Base-by-base conservation (phyloP, 768 basidiomycete species). In the Collybiopsis luxurians region DNA sequence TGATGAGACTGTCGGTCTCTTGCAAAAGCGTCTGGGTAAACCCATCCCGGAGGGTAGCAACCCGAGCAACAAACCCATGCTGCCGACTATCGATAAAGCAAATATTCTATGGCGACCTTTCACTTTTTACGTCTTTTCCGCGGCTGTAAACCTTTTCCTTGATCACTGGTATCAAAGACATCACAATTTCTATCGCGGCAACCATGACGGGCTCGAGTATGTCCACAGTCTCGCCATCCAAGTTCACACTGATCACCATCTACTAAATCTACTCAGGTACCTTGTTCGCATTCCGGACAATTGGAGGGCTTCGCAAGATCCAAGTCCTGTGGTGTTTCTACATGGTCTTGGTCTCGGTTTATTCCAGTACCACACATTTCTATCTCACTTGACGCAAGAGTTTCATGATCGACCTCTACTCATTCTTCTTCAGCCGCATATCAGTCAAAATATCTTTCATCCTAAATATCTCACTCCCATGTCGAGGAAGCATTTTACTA, bases 291-390 rank as follows among this genome's bases (percentile, higher is more conserved):
- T 86, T 34, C 94, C 95, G 2, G 63, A 71, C 7, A 68, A 74
- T 13, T 94, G 92, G 91, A 75, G 85, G 44, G 69, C 82, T 2
- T 67, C 68, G 17, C 76, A 67, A 39, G 85, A 82, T 24, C 78
- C 77, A 28, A 80, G 83, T 40, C 95, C 95, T 0, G 71, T 95
- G 36, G 79, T 97, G 15, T 92, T 95, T 66, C 69, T 93, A 36
- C 94, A 97, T 64, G 95, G 95, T 2, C 82, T 98, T 1, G 95
- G 95, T 10, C 78, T 95, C 48, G 94, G 94, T 2, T 69, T 92
- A 11, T 64, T 85, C 19, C 89, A 90, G 63, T 91, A 95, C 66
- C 73, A 80, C 40, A 60, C 73, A n/a, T 71, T 90, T 58, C 72
- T 95, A 53, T 69, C 73, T 11, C 73, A 86, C 60, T 75, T 95